Conservation (phyloP, 1,284 basidiomycete genomes). For the Apiotrichum laibachii region DNA sequence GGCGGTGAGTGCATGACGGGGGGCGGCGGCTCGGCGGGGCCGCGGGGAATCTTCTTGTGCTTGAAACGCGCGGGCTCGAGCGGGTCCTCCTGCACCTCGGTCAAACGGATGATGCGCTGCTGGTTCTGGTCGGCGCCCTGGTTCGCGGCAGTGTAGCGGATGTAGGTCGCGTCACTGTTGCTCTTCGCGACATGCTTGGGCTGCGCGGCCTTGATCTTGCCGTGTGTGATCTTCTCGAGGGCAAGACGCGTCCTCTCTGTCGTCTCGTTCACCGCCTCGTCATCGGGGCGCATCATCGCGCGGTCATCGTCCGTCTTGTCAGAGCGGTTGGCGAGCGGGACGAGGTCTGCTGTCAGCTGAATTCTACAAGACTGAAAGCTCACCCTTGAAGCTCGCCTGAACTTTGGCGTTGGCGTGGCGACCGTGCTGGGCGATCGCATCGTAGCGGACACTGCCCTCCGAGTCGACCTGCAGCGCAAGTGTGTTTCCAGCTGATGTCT, state of each 20-base stretch:
- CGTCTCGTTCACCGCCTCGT: conserved; percentile 81
- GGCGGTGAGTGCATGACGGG: conserved; percentile 96
- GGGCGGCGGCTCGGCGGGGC: conserved; percentile 91
- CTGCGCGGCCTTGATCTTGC: conserved; percentile 95
- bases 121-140: conserved; percentile 55
- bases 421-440: conserved; percentile 93
- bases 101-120: conserved; percentile 99
- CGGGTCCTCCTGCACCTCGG: conserved; percentile 93
- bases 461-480: conserved; percentile 93
- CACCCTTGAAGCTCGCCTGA: conserved; percentile 86
- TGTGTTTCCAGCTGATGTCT: conserved; percentile 76
- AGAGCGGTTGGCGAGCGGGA: conserved; percentile 84
- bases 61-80: conserved; percentile 96
- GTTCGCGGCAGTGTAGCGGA: conserved; percentile 87
- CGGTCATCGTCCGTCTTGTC: conserved; percentile 75
- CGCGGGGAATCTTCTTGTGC: conserved; percentile 96
- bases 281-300: conserved; percentile 83
- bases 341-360: conserved; percentile 63
- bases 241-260: conserved; percentile 87
- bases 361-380: conserved; percentile 11
- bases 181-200: conserved; percentile 65
- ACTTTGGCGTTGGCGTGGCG: conserved; percentile 79
- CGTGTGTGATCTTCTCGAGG: conserved; percentile 86
- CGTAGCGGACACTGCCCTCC: conserved; percentile 94
- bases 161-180: conserved; percentile 76